Percentiles rank a stretch among this genome's conserved stretches.
Conservation (phyloP, 768 basidiomycete species). For the Lactarius hengduanensis region DNA sequence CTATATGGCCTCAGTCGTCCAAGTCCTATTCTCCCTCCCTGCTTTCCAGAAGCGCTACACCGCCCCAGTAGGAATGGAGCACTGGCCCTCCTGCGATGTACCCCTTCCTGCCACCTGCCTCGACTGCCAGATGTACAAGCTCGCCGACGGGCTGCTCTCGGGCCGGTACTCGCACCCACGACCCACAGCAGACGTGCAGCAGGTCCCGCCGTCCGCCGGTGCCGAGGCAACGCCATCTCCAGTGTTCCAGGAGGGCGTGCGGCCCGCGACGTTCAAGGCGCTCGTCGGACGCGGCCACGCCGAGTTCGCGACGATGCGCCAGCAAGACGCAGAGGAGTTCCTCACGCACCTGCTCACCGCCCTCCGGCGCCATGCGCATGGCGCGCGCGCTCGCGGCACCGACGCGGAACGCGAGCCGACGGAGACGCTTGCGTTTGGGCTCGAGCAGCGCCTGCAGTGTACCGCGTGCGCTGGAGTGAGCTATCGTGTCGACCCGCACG, state of each 20-base stretch:
- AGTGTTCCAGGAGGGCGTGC: conserved; percentile 81
- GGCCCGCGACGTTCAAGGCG: conserved; percentile 80
- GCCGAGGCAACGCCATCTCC: conserved; percentile 34
- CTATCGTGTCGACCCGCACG: conserved; percentile 73
- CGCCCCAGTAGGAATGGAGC: conserved; percentile 42
- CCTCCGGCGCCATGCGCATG: conserved; percentile 64
- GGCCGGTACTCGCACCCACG: conserved; percentile 81
- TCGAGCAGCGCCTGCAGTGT: conserved; percentile 89
- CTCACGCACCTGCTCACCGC: conserved; percentile 75
- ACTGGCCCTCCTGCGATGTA: conserved; percentile 62
- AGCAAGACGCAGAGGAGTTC: conserved; percentile 98
- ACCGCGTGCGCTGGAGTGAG: conserved; percentile 72
- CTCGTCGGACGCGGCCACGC: conserved; percentile 90
- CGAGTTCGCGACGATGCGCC: conserved; percentile 94
- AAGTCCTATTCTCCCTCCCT: conserved; percentile 79
- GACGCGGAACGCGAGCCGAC: conserved; percentile 61
- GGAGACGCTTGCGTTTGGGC: conserved; percentile 70
- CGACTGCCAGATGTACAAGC: conserved; percentile 93
- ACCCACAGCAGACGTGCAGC: conserved; percentile 32
- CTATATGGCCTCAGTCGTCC: conserved; percentile 95
- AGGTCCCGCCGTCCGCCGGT: conserved; percentile 28
- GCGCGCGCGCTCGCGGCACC: conserved; percentile 35
- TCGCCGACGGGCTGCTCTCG: conserved; percentile 89
- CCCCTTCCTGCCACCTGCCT: conserved; percentile 77
- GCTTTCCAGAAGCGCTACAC: conserved; percentile 75